Conservation (phyloP, 1,284 basidiomycete species). For the Mycena sp. region DNA sequence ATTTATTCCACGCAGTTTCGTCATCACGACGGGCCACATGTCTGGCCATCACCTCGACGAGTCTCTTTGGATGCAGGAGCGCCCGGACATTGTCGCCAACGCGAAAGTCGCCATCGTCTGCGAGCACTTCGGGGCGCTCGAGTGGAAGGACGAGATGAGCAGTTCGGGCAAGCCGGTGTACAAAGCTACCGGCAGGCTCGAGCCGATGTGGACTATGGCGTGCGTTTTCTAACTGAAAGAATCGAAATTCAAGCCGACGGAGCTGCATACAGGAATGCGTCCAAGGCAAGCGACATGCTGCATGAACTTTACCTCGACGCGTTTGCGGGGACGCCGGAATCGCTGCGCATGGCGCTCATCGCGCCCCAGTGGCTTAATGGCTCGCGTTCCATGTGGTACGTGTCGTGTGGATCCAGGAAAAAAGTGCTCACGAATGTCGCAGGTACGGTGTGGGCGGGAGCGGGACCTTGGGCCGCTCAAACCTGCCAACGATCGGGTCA, state of each 20-base stretch:
- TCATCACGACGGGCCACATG: constrained; percentile 43
- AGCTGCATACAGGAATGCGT: constrained; percentile 31
- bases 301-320: constrained; percentile 37
- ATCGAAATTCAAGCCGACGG: background rate
- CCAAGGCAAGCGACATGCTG: constrained; percentile 31
- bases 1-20: constrained; percentile 32
- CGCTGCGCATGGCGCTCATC: constrained; percentile 40
- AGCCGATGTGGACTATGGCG: constrained; percentile 46
- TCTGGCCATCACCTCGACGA: constrained; percentile 40
- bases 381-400: constrained; percentile 36
- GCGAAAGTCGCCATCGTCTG: constrained; percentile 39
- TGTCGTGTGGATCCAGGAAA: background rate
- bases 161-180: constrained; percentile 30
- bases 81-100: constrained; percentile 34
- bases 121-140: constrained; percentile 42
- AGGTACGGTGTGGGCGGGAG: constrained; percentile 40
- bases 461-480: constrained; percentile 34
- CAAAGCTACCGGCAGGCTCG: constrained; percentile 36
- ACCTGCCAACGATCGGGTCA: constrained; percentile 40
- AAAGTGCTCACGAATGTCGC: background rate
- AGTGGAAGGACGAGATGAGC: constrained; percentile 39
- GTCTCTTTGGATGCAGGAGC: constrained; percentile 39
- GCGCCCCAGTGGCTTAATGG: constrained; percentile 36
- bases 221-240: constrained; percentile 18
- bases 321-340: constrained; percentile 36